Evolutionary conservation across 73 alveolate species (phyloP), one percentile per base, ranked within the genome.

Genomic region (Paramecium tetraurelia): DNA sequence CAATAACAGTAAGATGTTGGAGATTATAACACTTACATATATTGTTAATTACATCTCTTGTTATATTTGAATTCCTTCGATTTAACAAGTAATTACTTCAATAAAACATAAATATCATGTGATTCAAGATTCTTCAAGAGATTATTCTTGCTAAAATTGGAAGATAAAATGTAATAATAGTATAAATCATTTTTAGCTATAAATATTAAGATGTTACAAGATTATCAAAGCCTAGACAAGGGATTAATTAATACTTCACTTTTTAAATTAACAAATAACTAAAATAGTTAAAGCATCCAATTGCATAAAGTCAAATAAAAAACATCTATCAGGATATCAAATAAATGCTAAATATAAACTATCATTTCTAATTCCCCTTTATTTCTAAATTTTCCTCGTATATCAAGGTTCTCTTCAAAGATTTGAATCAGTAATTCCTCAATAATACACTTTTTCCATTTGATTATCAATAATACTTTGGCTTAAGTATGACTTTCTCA

Each of bases 381-480:
- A 63, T 63, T 9, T 12, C 84, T 14, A 63, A 63, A n/a, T 63
- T 63, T 33, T 63, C 84, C 20, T 63, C 44, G 31, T 63, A 63
- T 33, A 63, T 63, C 16, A 63, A 63, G 9, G 84, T 63, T 11
- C 84, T 63, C 10, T 63, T 63, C 31, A 63, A 63, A 63, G 84
- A 63, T 6, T 4, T 63, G 27, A 33, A 27, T 3, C 20, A 27
- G 1, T 24, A 27, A 31, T 63, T 63, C 27, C 21, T 63, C 12
- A 63, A 63, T 63, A 33, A 63, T 27, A 31, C n/a, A 12, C n/a
- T 63, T 3, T 63, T 31, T 24, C 50, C 84, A 63, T 63, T 63
- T 63, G 84, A 63, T 63, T 63, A 63, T 63, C 84, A 63, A 63
- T 63, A 63, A 63, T 63, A 63, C 27, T 63, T 63, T 63, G 84